Evolutionary conservation across 2,329 filamentous ascomycete genomes (phyloP).

Genomic region (Scolecobasidium constrictum): DNA sequence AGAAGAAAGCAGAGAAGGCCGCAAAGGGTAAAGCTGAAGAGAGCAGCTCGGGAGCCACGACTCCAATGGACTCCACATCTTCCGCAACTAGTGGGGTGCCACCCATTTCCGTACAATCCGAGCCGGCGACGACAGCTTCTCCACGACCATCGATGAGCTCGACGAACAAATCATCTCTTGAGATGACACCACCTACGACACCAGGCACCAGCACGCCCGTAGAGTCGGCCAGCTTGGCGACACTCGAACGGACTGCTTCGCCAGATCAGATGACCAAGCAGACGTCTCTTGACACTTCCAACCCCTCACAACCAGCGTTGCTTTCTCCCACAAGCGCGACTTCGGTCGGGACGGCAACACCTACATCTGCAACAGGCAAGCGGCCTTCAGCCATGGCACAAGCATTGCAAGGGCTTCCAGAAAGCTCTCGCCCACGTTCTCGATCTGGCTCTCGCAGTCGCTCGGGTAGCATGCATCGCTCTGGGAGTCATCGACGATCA

Average conservation of each 20-base stretch:
- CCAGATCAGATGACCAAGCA: neutral
- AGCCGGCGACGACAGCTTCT: neutral
- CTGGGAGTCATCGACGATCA: constrained; percentile 1
- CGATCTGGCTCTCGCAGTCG: neutral
- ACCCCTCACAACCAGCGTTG: neutral
- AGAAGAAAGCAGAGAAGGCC: constrained; percentile 2
- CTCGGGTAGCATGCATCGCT: neutral
- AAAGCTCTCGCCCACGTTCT: constrained; percentile 7
- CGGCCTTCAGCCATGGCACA: constrained; percentile 6
- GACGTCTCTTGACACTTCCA: neutral
- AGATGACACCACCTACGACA: neutral
- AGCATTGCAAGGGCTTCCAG: constrained; percentile 4
- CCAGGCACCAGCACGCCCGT: neutral
- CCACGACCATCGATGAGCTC: neutral
- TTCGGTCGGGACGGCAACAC: neutral
- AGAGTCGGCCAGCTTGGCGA: neutral
- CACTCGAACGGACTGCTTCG: neutral
- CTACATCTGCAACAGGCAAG: neutral
- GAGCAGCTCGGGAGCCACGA: neutral
- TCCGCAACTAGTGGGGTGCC: neutral
- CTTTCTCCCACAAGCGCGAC: neutral
- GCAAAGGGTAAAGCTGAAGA: constrained; percentile 2
- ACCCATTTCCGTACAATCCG: neutral
- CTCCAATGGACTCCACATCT: no score
- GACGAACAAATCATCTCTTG: neutral